A percentile compares a stretch with the other conserved stretches of the same genome.
Evolutionary conservation across 305 asterid genomes (phyloP).

Genomic region (Petunia hybrid): DNA sequence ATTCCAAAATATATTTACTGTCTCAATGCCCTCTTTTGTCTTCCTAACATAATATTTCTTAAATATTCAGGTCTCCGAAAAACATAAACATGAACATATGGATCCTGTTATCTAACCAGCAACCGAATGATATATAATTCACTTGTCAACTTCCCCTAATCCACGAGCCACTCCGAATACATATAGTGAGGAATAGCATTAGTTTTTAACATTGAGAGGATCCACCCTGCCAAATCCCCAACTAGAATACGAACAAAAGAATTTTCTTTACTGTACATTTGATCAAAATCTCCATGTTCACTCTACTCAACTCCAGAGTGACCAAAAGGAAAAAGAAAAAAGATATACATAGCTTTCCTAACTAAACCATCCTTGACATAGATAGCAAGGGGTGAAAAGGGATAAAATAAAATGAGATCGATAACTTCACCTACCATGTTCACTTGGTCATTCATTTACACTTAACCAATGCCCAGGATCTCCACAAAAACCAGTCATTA

Average conservation of each 20-base stretch:
- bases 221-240: background rate
- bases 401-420: constrained; percentile 22
- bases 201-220: background rate
- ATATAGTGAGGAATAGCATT: background rate
- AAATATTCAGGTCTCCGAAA: background rate
- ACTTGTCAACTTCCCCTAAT: background rate
- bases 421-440: background rate
- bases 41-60: background rate
- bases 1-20: too few species aligned
- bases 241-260: background rate
- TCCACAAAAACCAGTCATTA: constrained; percentile 29
- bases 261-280: constrained; percentile 33
- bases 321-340: background rate
- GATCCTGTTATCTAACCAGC: background rate
- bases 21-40: background rate
- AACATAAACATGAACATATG: background rate
- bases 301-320: constrained; percentile 32
- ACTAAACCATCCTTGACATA: constrained; percentile 25
- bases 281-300: constrained; percentile 34
- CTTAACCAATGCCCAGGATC: constrained; percentile 1
- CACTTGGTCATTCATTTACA: constrained; percentile 24
- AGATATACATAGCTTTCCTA: constrained; percentile 30
- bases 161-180: background rate
- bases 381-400: background rate
- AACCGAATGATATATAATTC: background rate